A percentile compares a stretch with the other conserved stretches of the same genome.
These are phyloP conservation scores for Coffea humblotiana DNA, from an alignment of 305 asterid species.

Conservation along the genomic window DNA sequence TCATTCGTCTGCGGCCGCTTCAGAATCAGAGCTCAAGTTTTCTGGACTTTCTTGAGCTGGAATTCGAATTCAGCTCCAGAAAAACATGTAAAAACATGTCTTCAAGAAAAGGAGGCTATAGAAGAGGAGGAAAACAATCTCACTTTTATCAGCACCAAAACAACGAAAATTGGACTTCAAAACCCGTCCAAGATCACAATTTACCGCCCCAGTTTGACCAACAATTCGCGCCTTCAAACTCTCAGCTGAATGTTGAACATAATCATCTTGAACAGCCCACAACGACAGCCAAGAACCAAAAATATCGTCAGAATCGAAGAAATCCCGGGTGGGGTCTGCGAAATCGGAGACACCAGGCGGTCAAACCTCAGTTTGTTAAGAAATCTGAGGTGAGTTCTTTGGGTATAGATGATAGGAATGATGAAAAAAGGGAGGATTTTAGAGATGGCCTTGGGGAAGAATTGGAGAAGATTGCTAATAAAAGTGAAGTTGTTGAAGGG, in stretches of 20 bases:
- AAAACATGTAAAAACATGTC: constrained; percentile 16
- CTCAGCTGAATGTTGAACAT: constrained; percentile 1
- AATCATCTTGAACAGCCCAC: not conserved
- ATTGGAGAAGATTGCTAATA: constrained; percentile 13
- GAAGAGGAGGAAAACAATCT: constrained; percentile 14
- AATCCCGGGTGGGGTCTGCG: constrained; percentile 31
- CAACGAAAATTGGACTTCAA: not conserved
- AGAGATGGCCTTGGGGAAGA: constrained; percentile 22
- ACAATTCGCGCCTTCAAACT: constrained; percentile 6
- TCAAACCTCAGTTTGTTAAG: constrained; percentile 27
- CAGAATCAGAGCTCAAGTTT: not conserved
- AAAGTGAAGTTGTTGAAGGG: constrained; percentile 27
- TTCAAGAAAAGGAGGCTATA: constrained; percentile 15
- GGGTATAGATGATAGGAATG: constrained; percentile 10
- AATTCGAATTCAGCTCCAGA: not conserved
- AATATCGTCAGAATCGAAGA: constrained; percentile 18
- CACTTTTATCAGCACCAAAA: not conserved
- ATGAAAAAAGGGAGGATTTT: constrained; percentile 26
- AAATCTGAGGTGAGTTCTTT: constrained; percentile 26
- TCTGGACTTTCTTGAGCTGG: not conserved
- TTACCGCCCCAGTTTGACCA: not conserved
- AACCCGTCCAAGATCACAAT: not conserved
- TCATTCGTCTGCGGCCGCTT: not conserved
- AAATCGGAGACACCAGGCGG: constrained; percentile 16
- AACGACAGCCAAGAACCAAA: constrained; percentile 15